Conservation (phyloP, 805 yeast species). For the Kodamaea kakaduensis region DNA sequence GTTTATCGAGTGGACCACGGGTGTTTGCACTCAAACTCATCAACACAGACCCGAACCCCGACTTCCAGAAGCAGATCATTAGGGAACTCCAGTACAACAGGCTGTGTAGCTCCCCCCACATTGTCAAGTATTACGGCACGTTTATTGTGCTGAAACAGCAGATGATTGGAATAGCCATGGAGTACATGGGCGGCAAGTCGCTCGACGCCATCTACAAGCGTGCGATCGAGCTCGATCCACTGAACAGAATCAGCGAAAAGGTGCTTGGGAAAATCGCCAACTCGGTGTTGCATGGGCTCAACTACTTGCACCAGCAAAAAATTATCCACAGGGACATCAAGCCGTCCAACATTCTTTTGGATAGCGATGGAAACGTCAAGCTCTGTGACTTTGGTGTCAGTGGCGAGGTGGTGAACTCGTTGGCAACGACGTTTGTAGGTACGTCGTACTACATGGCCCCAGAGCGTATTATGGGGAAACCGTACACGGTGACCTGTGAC, state of each 20-base stretch:
- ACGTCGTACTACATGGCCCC: conserved; percentile 99
- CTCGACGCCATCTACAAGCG: conserved; percentile 86
- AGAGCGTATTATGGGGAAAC: conserved; percentile 92
- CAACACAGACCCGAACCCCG: conserved; percentile 75
- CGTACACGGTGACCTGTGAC: conserved; percentile 91
- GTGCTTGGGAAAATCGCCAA: conserved; percentile 89
- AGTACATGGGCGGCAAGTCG: conserved; percentile 91
- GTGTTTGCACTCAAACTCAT: conserved; percentile 82
- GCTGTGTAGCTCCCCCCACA: conserved; percentile 74
- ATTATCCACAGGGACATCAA: conserved; percentile 95
- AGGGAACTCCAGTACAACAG: conserved; percentile 88
- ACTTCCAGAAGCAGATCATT: conserved; percentile 82
- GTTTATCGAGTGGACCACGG: conserved; percentile 46
- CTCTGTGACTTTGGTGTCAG: conserved; percentile 97
- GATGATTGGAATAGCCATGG: conserved; percentile 93
- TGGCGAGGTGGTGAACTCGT: conserved; percentile 92
- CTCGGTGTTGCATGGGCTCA: conserved; percentile 76
- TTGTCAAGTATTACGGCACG: conserved; percentile 91
- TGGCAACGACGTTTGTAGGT: conserved; percentile 96
- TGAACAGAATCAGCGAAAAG: conserved; percentile 88
- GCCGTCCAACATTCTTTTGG: conserved; percentile 87
- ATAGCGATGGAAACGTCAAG: conserved; percentile 75
- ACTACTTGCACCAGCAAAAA: conserved; percentile 80
- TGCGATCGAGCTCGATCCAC: conserved; percentile 56
- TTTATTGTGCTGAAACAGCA: conserved; percentile 72